Evolutionary conservation across 495 filamentous ascomycete species (phyloP).

Genomic region (Physcia stellaris): DNA sequence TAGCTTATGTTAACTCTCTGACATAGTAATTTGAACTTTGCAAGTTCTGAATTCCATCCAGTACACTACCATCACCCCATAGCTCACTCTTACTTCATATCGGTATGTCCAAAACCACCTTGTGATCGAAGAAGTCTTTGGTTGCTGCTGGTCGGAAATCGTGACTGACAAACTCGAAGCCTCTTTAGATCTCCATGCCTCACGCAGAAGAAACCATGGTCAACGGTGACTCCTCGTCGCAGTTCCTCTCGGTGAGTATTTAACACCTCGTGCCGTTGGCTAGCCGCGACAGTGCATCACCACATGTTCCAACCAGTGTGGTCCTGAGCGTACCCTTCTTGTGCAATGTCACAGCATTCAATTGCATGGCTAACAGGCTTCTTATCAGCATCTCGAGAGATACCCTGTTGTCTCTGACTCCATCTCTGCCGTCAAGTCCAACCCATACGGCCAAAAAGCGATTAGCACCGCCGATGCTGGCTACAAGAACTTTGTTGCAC

Average conservation of each 20-base stretch:
- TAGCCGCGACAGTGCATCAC: background rate
- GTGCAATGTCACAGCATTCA: too few species aligned
- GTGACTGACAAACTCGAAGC: too few species aligned
- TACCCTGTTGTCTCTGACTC: slow-evolving; percentile 78
- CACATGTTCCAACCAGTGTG: background rate
- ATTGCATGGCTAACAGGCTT: too few species aligned
- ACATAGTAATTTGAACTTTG: too few species aligned
- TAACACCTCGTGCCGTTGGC: too few species aligned
- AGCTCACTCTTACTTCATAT: too few species aligned
- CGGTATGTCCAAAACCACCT: too few species aligned
- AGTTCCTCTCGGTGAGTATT: slow-evolving; percentile 49
- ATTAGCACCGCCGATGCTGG: slow-evolving; percentile 54
- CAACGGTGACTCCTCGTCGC: slow-evolving; percentile 56
- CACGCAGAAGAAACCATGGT: slow-evolving; percentile 36
- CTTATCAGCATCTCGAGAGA: slow-evolving; percentile 68
- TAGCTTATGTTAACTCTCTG: too few species aligned
- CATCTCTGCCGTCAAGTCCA: slow-evolving; percentile 61
- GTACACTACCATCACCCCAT: too few species aligned
- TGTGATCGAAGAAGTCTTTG: too few species aligned
- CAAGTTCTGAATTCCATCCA: too few species aligned
- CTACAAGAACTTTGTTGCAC: slow-evolving; percentile 54
- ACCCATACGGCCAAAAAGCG: slow-evolving; percentile 69
- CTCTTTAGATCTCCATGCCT: slow-evolving; percentile 22
- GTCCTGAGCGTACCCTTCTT: background rate
- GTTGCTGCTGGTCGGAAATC: too few species aligned